Percentiles rank a stretch among this genome's conserved stretches.
Evolutionary conservation across 1,284 basidiomycete species (phyloP).

Genomic region (Caloboletus firmus): DNA sequence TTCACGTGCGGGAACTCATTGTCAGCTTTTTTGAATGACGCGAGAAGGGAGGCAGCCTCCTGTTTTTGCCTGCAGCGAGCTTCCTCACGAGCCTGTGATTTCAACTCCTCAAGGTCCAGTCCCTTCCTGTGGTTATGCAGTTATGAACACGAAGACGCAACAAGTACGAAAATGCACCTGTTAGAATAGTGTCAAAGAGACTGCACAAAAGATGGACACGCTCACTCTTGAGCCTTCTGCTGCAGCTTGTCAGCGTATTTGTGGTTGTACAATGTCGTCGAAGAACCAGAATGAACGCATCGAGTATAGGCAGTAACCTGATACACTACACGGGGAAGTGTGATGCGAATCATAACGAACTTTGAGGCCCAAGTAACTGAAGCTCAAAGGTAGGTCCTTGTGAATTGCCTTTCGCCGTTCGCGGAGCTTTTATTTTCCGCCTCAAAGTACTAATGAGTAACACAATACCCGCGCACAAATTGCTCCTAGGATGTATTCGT

Average conservation of each 20-base stretch:
- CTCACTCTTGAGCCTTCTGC: slow-evolving; percentile 48
- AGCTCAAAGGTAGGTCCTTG: not conserved
- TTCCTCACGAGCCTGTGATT: slow-evolving; percentile 38
- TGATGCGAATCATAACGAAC: slow-evolving; percentile 5
- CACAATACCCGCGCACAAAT: not conserved
- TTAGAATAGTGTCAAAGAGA: slow-evolving; percentile 13
- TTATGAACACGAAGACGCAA: not conserved
- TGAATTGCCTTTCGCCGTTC: not conserved
- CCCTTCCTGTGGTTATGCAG: slow-evolving; percentile 40
- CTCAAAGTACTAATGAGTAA: not conserved
- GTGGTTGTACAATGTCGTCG: slow-evolving; percentile 22
- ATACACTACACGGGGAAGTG: not conserved
- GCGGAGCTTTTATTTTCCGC: not conserved
- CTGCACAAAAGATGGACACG: slow-evolving; percentile 7
- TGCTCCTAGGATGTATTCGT: slow-evolving; percentile 16
- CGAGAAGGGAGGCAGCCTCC: slow-evolving; percentile 19
- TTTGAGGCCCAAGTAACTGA: not conserved
- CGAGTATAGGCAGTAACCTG: slow-evolving; percentile 7
- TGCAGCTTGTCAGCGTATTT: slow-evolving; percentile 52
- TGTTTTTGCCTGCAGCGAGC: slow-evolving; percentile 34
- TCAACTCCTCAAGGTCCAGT: slow-evolving; percentile 43
- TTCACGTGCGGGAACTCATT: not conserved
- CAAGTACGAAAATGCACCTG: slow-evolving; percentile 6
- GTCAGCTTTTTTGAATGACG: slow-evolving; percentile 8
- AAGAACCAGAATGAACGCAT: slow-evolving; percentile 14